Conservation (phyloP, 805 yeast species). For the Yamadazyma sp. region DNA sequence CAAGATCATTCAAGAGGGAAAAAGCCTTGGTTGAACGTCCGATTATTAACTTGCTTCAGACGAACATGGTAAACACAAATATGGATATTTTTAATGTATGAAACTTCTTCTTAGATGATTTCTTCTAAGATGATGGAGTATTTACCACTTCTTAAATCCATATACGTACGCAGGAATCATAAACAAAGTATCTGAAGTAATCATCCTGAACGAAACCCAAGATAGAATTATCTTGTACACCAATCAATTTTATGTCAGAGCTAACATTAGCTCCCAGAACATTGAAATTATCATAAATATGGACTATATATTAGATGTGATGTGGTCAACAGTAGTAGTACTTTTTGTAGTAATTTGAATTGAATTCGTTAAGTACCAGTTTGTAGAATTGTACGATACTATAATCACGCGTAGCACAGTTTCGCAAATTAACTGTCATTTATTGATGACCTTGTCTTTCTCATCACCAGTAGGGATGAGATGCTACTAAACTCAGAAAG, state of each 20-base stretch:
- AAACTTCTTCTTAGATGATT: conserved; percentile 11
- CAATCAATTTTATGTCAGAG: conserved; percentile 9
- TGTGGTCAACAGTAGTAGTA: conserved; percentile 5
- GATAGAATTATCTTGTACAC: conserved; percentile 9
- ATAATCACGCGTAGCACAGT: background rate
- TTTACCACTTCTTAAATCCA: conserved; percentile 2
- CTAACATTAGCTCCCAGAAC: conserved; percentile 3
- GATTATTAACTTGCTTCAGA: conserved; percentile 10
- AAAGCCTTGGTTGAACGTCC: conserved; percentile 3
- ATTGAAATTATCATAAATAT: conserved; percentile 5
- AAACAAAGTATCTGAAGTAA: conserved; percentile 13
- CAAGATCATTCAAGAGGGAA: conserved; percentile 12
- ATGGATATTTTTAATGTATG: conserved; percentile 10
- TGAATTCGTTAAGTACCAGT: background rate
- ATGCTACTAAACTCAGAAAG: background rate
- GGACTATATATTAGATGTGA: conserved; percentile 5
- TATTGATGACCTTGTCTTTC: background rate
- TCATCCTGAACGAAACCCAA: conserved; percentile 14
- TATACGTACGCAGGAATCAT: background rate
- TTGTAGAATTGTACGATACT: background rate
- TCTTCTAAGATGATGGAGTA: conserved; percentile 7
- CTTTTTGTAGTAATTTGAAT: background rate
- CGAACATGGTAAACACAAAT: conserved; percentile 4
- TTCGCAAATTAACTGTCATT: background rate
- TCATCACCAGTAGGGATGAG: background rate